Percentiles rank a stretch among this genome's conserved stretches.
These are phyloP conservation scores for Parafenestella ontariensis DNA, from an alignment of 2,329 filamentous ascomycete genomes.

Conservation along the genomic window DNA sequence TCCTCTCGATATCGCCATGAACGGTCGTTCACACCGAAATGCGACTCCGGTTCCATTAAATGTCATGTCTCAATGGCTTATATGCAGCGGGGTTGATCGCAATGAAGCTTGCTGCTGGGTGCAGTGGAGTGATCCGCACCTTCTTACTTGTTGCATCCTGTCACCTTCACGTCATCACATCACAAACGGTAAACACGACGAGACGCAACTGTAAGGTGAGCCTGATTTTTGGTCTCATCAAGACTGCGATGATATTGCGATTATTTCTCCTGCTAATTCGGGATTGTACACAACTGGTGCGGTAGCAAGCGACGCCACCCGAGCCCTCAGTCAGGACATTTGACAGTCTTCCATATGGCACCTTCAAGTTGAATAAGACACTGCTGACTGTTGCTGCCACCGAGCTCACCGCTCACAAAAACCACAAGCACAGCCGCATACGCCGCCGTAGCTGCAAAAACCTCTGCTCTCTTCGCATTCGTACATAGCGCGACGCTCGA, in stretches of 20 bases:
- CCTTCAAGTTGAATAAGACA: constrained; percentile 14
- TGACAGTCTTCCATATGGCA: constrained; percentile 9
- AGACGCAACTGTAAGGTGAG: neutral
- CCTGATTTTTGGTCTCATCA: neutral
- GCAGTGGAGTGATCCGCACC: too few species aligned
- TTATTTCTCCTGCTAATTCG: too few species aligned
- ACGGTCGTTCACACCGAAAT: neutral
- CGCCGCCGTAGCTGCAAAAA: constrained; percentile 33
- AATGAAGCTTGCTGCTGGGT: neutral
- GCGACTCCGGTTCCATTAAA: neutral
- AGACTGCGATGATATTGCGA: neutral
- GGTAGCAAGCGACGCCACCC: neutral
- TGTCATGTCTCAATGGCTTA: neutral
- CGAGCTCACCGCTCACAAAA: constrained; percentile 29
- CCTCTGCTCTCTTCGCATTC: constrained; percentile 27
- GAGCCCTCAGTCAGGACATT: constrained; percentile 1
- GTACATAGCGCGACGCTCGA: constrained; percentile 26
- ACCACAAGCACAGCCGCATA: constrained; percentile 33
- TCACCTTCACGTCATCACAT: neutral
- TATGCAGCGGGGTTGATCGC: neutral
- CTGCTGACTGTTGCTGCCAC: constrained; percentile 7
- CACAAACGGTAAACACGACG: neutral
- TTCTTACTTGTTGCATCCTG: too few species aligned
- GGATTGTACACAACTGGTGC: too few species aligned
- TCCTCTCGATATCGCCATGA: neutral